Conservation (phyloP, 2,329 filamentous ascomycete genomes). For the Diaporthe nobilis region DNA sequence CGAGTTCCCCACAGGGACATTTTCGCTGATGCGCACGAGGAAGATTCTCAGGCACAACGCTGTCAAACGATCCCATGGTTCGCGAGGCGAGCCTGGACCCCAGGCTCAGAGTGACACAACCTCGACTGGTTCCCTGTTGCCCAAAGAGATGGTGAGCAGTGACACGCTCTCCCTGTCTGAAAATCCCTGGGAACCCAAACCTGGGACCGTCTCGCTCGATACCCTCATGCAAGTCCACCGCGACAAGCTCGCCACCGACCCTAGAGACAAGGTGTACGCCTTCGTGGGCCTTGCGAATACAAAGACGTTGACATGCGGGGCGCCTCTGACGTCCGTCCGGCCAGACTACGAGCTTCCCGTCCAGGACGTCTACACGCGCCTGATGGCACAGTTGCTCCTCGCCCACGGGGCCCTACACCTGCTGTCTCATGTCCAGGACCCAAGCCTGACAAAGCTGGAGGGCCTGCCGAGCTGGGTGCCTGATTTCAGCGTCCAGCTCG, state of each 20-base stretch:
- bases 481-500: slow-evolving; percentile 31
- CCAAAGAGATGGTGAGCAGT: not conserved
- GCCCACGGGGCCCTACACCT: not conserved
- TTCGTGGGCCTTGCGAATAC: slow-evolving; percentile 37
- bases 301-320: not conserved
- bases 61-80: not conserved
- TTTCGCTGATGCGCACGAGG: slow-evolving; percentile 13
- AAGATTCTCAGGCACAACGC: not conserved
- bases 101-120: too few relatives aligned
- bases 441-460: not conserved
- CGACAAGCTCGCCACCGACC: slow-evolving; percentile 33
- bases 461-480: slow-evolving; percentile 39
- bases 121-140: not conserved
- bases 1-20: not conserved
- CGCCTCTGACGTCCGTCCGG: slow-evolving; percentile 5
- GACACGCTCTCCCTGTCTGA: not conserved
- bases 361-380: slow-evolving; percentile 7
- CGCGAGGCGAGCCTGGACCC: too few relatives aligned
- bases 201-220: not conserved
- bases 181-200: not conserved
- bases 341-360: slow-evolving; percentile 37
- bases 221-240: slow-evolving; percentile 20
- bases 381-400: not conserved
- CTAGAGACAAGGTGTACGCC: slow-evolving; percentile 41
- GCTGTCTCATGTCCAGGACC: slow-evolving; percentile 5